These are phyloP conservation scores for Pisolithus thermaeus DNA, from an alignment of 1,284 basidiomycete species.

Conservation along the genomic window DNA sequence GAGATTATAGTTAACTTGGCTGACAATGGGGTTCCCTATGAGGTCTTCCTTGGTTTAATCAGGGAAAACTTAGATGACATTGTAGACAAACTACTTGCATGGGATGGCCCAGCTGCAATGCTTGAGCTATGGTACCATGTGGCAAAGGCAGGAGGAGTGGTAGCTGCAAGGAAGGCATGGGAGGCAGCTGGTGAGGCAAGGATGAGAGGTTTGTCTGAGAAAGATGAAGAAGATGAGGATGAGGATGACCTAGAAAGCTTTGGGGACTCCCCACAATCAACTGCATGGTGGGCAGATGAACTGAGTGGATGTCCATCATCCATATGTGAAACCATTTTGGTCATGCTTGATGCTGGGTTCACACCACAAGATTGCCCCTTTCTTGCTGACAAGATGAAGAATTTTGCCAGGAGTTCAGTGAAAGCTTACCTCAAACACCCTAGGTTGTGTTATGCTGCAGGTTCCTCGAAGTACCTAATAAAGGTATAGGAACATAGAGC, in stretches of 20 bases:
- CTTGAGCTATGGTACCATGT: constrained; percentile 36
- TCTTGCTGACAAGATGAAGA: constrained; percentile 39
- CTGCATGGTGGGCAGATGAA: constrained; percentile 48
- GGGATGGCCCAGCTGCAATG: constrained; percentile 41
- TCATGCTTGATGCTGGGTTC: constrained; percentile 43
- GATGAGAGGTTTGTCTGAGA: constrained; percentile 35
- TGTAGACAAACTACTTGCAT: constrained; percentile 35
- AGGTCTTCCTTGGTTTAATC: constrained; percentile 35
- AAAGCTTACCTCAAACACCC: constrained; percentile 32
- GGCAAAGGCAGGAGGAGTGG: constrained; percentile 38
- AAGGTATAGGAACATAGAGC: too few species aligned
- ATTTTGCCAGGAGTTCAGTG: constrained; percentile 33
- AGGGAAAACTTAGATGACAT: constrained; percentile 30
- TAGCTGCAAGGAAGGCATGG: constrained; percentile 37
- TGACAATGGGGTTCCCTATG: constrained; percentile 42
- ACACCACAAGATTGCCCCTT: constrained; percentile 35
- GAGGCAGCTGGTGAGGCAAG: constrained; percentile 40
- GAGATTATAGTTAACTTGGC: constrained; percentile 49
- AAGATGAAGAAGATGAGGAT: constrained; percentile 33
- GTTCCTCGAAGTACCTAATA: too few species aligned
- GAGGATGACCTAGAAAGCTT: constrained; percentile 33
- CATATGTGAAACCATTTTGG: constrained; percentile 47
- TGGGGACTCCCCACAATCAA: constrained; percentile 34
- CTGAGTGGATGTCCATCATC: constrained; percentile 45
- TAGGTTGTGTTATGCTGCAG: too few species aligned